Conservation (phyloP, 1,139 yeast genomes). For the Zhuliangozyma parablackwelliae region DNA sequence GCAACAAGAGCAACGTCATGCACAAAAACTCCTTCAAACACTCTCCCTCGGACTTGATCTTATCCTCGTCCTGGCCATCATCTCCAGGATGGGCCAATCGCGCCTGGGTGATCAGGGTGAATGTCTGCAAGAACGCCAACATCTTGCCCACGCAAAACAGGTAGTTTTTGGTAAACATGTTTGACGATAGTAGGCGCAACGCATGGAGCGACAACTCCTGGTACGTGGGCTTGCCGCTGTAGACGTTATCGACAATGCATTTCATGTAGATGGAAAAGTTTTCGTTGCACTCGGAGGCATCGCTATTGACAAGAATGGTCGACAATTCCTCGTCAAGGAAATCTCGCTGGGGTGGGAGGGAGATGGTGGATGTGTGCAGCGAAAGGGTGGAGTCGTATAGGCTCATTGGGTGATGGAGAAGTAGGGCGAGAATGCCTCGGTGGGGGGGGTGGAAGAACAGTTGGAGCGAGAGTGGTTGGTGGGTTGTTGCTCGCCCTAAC, state of each 20-base stretch:
- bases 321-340: conserved; percentile 16
- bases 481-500: too few species aligned
- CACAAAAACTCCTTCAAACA: conserved; percentile 35
- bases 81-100: conserved; percentile 3
- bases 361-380: conserved; percentile 1
- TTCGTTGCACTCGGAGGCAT: conserved; percentile 37
- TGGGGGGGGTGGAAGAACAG: too few species aligned
- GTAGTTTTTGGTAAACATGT: conserved; percentile 36
- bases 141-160: conserved; percentile 38
- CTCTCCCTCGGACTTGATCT: conserved; percentile 18
- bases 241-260: conserved; percentile 29
- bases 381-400: neutral
- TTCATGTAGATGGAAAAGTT: conserved; percentile 35
- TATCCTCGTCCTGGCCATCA: conserved; percentile 8
- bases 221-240: conserved; percentile 8
- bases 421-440: too few species aligned
- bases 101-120: conserved; percentile 19
- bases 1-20: conserved; percentile 29
- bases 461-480: too few species aligned
- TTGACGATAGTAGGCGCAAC: conserved; percentile 34
- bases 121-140: conserved; percentile 29
- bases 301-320: conserved; percentile 32
- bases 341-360: conserved; percentile 3
- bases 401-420: too few species aligned
- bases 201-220: conserved; percentile 30